Evolutionary conservation across 805 yeast species (phyloP), one percentile per base, ranked within the genome.

Genomic region (Metschnikowia peoriensis): DNA sequence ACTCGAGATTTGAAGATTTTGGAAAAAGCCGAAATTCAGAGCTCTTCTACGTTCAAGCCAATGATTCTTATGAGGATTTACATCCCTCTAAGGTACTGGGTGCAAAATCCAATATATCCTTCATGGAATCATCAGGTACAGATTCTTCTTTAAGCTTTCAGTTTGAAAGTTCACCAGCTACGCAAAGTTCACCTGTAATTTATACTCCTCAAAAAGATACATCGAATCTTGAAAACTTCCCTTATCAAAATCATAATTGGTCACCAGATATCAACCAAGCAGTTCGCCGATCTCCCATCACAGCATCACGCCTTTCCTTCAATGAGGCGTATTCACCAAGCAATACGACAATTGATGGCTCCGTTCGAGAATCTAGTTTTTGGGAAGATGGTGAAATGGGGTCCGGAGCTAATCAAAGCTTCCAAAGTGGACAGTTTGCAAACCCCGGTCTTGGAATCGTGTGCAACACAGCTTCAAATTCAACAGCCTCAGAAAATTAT

Each of bases 221-320:
- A 6, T 15, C 38, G 6, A 34, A 43, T 15, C 16, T 28, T 5
- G 40, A 41, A 7, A 22, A 27, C 27, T 12, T 28, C 28, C 32
- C 35, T 6, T 17, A 17, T 9, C n/a, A 38, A 5, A 34, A 40
- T 11, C 46, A 44, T 4, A 11, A 10, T 9, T 50, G 52, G 52
- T 40, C 52, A 6, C 41, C 46, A 15, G 40, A 44, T 29, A 42
- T 7, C 8, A 43, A 27, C 2, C 12, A 28, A 2, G 9, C 15
- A 12, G 29, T 28, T 16, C 44, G 47, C 4, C 43, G 47, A 9
- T 12, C 47, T 4, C 29, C 46, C 8, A 32, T 43, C 12, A 17
- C 48, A 14, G 52, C 48, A 10, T 44, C 52, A 41, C 44, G 34
- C 8, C 45, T 49, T 34, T 49, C 48, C 10, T 44, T 49, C 38